These are phyloP conservation scores for Phytophthora parvispora DNA, from an alignment of 352 stramenopile species.

Conservation along the genomic window DNA sequence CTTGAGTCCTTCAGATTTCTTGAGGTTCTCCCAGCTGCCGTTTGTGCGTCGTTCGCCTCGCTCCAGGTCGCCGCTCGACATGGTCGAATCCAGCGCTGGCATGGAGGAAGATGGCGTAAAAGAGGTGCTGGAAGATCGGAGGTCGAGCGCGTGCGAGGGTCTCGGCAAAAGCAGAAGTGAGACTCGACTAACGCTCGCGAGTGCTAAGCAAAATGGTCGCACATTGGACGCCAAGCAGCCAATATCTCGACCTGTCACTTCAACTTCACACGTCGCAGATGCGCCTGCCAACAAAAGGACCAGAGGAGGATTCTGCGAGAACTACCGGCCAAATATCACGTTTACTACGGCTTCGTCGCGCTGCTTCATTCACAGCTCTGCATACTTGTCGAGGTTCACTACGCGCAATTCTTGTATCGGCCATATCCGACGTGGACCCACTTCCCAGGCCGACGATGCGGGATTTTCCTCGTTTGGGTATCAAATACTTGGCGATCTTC, in stretches of 20 bases:
- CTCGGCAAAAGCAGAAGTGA: constrained; percentile 25
- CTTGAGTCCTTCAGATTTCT: constrained; percentile 67
- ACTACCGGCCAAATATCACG: no score
- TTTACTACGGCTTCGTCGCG: no score
- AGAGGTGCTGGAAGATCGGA: neutral
- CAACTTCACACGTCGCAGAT: constrained; percentile 32
- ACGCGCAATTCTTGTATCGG: neutral
- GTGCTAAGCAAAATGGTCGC: neutral
- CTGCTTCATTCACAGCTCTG: no score
- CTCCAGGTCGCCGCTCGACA: constrained; percentile 23
- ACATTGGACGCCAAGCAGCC: constrained; percentile 18
- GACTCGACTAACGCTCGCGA: neutral
- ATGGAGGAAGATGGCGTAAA: neutral
- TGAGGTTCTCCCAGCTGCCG: constrained; percentile 71
- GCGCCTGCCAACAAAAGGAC: constrained; percentile 9
- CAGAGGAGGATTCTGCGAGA: constrained; percentile 6
- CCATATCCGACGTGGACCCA: constrained; percentile 9
- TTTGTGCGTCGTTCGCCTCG: constrained; percentile 22
- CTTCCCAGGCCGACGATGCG: neutral
- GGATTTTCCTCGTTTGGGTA: no score
- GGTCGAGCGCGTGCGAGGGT: neutral
- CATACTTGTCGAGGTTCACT: no score
- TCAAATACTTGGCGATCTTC: constrained; percentile 1
- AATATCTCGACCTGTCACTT: constrained; percentile 24
- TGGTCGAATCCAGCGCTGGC: constrained; percentile 11